Percentiles rank a stretch among this genome's conserved stretches.
These are phyloP conservation scores for Steccherinum ochraceum DNA, from an alignment of 768 basidiomycete species.

Conservation along the genomic window DNA sequence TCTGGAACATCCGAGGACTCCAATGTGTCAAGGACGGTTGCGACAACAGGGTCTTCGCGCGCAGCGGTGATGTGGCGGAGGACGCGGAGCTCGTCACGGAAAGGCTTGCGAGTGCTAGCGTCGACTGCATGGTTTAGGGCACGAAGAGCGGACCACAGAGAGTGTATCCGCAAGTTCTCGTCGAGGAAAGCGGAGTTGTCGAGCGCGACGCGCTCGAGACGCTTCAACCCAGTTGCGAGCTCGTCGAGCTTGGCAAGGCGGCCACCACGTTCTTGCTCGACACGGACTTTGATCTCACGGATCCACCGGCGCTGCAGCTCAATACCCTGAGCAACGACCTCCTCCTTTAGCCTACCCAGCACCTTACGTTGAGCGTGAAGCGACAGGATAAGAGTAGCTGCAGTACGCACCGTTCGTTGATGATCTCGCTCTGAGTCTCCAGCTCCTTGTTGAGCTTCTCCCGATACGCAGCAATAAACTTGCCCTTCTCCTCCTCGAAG, in stretches of 20 bases:
- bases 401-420: slow-evolving; percentile 87
- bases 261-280: slow-evolving; percentile 94
- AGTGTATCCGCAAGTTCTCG: slow-evolving; percentile 88
- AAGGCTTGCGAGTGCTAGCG: slow-evolving; percentile 66
- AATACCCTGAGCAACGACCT: slow-evolving; percentile 94
- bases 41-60: slow-evolving; percentile 62
- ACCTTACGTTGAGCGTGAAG: not conserved
- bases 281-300: slow-evolving; percentile 89
- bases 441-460: slow-evolving; percentile 84
- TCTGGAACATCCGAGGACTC: slow-evolving; percentile 71
- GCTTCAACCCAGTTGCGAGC: slow-evolving; percentile 83
- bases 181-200: slow-evolving; percentile 90
- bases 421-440: slow-evolving; percentile 81
- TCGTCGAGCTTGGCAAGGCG: slow-evolving; percentile 93
- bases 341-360: slow-evolving; percentile 74
- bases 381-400: not conserved
- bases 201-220: slow-evolving; percentile 83
- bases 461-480: slow-evolving; percentile 72
- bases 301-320: slow-evolving; percentile 97
- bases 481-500: slow-evolving; percentile 71
- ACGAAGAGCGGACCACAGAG: slow-evolving; percentile 89
- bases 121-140: slow-evolving; percentile 63
- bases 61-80: slow-evolving; percentile 69
- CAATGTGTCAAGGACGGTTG: slow-evolving; percentile 60
- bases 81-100: slow-evolving; percentile 84